Conservation (phyloP, 179 eudicot species). For the Drosera spatulata region DNA sequence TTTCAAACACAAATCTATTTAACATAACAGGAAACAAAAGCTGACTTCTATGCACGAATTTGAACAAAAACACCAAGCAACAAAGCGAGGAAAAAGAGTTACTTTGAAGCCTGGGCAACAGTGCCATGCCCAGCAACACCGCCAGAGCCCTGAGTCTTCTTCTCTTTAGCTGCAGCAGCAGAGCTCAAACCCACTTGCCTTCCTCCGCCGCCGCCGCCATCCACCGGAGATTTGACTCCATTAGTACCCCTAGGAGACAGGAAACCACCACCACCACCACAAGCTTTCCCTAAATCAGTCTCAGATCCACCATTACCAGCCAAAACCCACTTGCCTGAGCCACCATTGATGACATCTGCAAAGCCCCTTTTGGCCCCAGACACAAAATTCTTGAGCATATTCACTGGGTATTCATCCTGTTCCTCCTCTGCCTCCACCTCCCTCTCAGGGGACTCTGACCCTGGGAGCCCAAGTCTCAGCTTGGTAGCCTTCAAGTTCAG, state of each 20-base stretch:
- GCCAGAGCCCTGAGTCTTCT: conserved; percentile 12
- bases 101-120: conserved; percentile 15
- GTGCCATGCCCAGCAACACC: conserved; percentile 13
- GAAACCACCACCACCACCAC: background rate
- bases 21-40: background rate
- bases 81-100: background rate
- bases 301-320: conserved; percentile 15
- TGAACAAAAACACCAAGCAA: background rate
- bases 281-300: background rate
- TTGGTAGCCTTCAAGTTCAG: conserved; percentile 69
- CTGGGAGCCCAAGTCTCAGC: conserved; percentile 72
- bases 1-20: no score
- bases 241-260: conserved; percentile 2
- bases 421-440: conserved; percentile 44
- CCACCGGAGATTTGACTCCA: background rate
- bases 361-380: conserved; percentile 28
- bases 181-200: background rate
- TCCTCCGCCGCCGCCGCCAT: background rate
- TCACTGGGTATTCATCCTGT: conserved; percentile 21
- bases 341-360: conserved; percentile 14
- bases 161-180: conserved; percentile 1
- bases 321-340: conserved; percentile 18
- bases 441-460: conserved; percentile 43
- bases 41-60: no score
- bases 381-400: conserved; percentile 9